phyloP scores from a whole-genome alignment of 1,284 basidiomycete species.

The Boletus sp. region DNA sequence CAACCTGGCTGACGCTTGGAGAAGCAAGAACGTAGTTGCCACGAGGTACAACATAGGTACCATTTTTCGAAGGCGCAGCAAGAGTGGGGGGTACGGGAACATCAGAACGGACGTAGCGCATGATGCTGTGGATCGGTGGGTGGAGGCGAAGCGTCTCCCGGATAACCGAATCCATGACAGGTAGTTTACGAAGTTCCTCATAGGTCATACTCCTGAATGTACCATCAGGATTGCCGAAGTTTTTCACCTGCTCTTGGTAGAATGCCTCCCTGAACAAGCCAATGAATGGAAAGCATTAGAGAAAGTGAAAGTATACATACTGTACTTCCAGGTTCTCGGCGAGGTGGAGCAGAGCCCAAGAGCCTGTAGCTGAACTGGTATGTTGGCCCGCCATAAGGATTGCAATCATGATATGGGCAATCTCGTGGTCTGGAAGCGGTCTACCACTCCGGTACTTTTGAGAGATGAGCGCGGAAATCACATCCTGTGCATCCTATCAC shows the following conservation, averaged over 20 bases:
- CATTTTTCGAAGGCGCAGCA: slow-evolving; percentile 69
- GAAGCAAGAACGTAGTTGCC: slow-evolving; percentile 90
- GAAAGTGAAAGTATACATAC: slow-evolving; percentile 42
- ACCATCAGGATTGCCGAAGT: slow-evolving; percentile 81
- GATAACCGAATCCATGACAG: slow-evolving; percentile 85
- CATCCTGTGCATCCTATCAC: slow-evolving; percentile 76
- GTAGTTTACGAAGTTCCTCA: slow-evolving; percentile 82
- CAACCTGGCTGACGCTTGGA: slow-evolving; percentile 86
- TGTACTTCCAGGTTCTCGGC: slow-evolving; percentile 77
- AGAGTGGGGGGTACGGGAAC: slow-evolving; percentile 82
- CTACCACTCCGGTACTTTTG: slow-evolving; percentile 87
- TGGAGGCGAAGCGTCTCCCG: slow-evolving; percentile 91
- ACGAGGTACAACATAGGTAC: slow-evolving; percentile 83
- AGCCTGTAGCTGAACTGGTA: slow-evolving; percentile 88
- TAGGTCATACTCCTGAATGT: slow-evolving; percentile 79
- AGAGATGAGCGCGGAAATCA: slow-evolving; percentile 86
- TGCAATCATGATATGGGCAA: slow-evolving; percentile 96
- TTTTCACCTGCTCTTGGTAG: slow-evolving; percentile 85
- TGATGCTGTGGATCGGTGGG: slow-evolving; percentile 89
- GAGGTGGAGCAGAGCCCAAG: slow-evolving; percentile 91
- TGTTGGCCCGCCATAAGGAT: slow-evolving; percentile 98
- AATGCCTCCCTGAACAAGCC: slow-evolving; percentile 56
- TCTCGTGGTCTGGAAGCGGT: slow-evolving; percentile 80
- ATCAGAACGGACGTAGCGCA: slow-evolving; percentile 86
- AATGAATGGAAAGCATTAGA: background rate